Evolutionary conservation across 2,329 filamentous ascomycete species (phyloP).

Genomic region (Pseudogymnoascus sp.): DNA sequence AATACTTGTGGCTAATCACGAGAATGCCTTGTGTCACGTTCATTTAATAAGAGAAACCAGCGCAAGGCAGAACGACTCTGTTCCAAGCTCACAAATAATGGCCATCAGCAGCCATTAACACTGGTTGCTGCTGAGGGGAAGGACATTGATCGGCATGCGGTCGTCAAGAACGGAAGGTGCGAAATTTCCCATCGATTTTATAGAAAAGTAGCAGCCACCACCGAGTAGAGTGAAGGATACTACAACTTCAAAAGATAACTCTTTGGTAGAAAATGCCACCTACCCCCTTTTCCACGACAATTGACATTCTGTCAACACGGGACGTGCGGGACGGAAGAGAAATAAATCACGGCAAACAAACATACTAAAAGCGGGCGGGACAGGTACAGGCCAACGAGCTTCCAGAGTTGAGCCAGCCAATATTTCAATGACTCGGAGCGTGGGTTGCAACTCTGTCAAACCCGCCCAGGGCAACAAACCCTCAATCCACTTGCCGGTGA

Average conservation of each 20-base stretch:
- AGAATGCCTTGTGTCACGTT: neutral
- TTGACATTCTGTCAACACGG: neutral
- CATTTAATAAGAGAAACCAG: neutral
- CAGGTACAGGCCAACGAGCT: neutral
- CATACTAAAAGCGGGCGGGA: slow-evolving; percentile 4
- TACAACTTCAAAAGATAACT: neutral
- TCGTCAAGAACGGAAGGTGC: neutral
- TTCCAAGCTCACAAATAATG: neutral
- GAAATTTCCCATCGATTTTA: neutral
- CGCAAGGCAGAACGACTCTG: neutral
- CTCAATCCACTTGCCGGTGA: neutral
- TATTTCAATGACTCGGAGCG: neutral
- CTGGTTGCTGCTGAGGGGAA: neutral
- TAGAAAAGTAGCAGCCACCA: neutral
- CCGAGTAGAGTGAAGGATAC: neutral
- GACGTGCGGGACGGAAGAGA: neutral
- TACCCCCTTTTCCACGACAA: neutral
- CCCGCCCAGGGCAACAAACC: neutral
- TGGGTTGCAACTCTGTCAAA: neutral
- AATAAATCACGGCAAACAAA: neutral
- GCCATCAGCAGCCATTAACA: neutral
- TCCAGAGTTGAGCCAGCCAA: neutral
- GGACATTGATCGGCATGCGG: neutral
- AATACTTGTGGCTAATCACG: neutral
- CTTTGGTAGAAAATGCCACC: neutral